Evolutionary conservation across 306 rosid genomes (phyloP), one percentile per base, ranked within the genome.

Genomic region (Dalbergia cultrata): DNA sequence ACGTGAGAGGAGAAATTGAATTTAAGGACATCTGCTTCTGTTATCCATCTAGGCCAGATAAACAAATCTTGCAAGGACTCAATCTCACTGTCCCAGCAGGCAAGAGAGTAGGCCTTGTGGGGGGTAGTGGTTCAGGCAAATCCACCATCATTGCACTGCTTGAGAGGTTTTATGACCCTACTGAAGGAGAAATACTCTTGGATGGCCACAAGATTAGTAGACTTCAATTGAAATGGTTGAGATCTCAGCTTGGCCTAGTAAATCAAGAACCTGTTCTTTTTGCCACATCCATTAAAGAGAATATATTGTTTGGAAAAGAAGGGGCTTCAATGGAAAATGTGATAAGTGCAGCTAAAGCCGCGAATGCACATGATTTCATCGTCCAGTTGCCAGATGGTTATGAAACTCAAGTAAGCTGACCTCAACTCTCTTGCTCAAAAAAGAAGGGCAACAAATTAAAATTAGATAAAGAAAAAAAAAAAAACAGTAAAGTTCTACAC

Each of bases 241-340:
- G 98, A 85, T 95, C 97, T 73, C 92, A 95, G 56, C 61, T 95
- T 47, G 97, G 97, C 39, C 72, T 92, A 17, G 98, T 95, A 57
- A 92, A 91, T 78, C 97, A 95, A 81, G 98, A 95, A 72, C 97
- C 97, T 61, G 93, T 92, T 82, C 97, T 95, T 67, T 95, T 92
- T 75, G 97, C 98, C 74, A 95, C 98, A 69, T 83, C 97, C 61
- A 89, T 95, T 65, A 86, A 86, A 80, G 95, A 95, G 79, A 91
- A 91, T 75, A 91, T 94, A 74, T 69, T 92, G 86, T 92, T 92
- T 41, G 97, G 97, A 54, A 92, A 95, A 81, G 97, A 95, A 78
- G 97, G 93, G 18, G 92, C 97, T 78, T 80, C 97, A 62, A 90
- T 88, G 89, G 98, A 94, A 13, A 89, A 79, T 77, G 90, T 92